These are phyloP conservation scores for Apiospora koreana DNA, from an alignment of 2,329 filamentous ascomycete species.

Conservation along the genomic window DNA sequence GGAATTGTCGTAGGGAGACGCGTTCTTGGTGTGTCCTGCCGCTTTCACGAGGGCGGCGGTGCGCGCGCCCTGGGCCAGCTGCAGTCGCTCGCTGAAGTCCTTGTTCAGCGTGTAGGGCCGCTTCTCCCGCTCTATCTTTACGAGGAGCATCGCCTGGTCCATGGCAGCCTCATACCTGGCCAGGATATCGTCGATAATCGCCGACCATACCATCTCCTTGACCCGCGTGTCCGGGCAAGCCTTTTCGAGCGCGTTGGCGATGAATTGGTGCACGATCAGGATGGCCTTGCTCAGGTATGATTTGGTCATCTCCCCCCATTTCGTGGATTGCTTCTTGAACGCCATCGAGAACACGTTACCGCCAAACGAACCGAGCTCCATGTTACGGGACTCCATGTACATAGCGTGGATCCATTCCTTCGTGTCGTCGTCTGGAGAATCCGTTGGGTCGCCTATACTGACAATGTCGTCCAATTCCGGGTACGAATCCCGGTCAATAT, in stretches of 20 bases:
- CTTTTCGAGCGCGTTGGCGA: conserved; percentile 18
- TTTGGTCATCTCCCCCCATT: conserved; percentile 29
- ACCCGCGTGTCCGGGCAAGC: conserved; percentile 23
- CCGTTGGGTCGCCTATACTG: not conserved
- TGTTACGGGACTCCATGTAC: conserved; percentile 25
- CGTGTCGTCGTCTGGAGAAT: conserved; percentile 18
- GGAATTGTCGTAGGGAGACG: not conserved
- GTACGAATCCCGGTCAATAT: not conserved
- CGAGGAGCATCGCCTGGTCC: conserved; percentile 25
- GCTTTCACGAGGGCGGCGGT: conserved; percentile 13
- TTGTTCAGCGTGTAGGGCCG: conserved; percentile 33
- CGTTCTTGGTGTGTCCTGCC: conserved; percentile 13
- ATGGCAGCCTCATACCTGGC: conserved; percentile 26
- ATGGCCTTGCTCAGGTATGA: conserved; percentile 30
- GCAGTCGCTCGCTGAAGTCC: conserved; percentile 23
- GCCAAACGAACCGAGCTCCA: conserved; percentile 27
- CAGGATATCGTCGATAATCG: conserved; percentile 23
- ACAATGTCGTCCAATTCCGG: not conserved
- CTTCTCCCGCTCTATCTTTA: conserved; percentile 27
- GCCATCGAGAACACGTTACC: conserved; percentile 21
- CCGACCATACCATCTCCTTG: conserved; percentile 22
- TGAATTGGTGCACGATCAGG: conserved; percentile 31
- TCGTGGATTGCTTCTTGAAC: conserved; percentile 31
- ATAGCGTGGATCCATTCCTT: conserved; percentile 24
- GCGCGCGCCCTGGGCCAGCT: not conserved